A percentile compares a stretch with the other conserved stretches of the same genome.
These are phyloP conservation scores for Westerdykella aurantiaca DNA, from an alignment of 2,329 filamentous ascomycete genomes.

Conservation along the genomic window DNA sequence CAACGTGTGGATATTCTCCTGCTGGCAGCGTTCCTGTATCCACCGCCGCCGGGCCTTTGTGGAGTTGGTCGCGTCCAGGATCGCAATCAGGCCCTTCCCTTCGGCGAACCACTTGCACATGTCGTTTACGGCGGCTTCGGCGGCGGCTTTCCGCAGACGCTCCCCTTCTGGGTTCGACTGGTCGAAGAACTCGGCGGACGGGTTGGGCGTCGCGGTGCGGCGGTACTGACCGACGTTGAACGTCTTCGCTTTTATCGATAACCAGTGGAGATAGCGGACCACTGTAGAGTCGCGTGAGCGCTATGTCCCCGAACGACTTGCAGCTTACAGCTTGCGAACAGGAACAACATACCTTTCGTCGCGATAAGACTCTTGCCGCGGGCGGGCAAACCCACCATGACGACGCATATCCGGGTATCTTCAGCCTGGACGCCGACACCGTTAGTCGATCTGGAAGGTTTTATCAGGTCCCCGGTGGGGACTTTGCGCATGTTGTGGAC, in stretches of 20 bases:
- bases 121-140: constrained; percentile 84
- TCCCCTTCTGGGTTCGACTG: constrained; percentile 85
- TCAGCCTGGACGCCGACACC: constrained; percentile 79
- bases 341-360: constrained; percentile 70
- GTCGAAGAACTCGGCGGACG: constrained; percentile 92
- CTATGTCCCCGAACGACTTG: not conserved
- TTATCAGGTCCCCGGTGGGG: constrained; percentile 41
- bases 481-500: constrained; percentile 37
- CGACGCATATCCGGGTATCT: constrained; percentile 93
- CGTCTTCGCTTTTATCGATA: constrained; percentile 85
- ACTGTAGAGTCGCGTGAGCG: constrained; percentile 18
- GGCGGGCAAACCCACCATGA: constrained; percentile 96
- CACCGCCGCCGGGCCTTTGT: constrained; percentile 84
- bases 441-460: constrained; percentile 45
- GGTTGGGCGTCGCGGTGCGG: constrained; percentile 81
- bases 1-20: constrained; percentile 77
- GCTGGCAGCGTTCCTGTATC: constrained; percentile 75
- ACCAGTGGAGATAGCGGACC: constrained; percentile 85
- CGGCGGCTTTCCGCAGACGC: constrained; percentile 77
- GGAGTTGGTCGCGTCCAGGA: constrained; percentile 94
- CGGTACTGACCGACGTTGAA: constrained; percentile 98
- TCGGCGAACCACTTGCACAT: constrained; percentile 90
- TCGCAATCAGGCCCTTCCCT: constrained; percentile 75
- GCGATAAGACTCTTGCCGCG: constrained; percentile 96
- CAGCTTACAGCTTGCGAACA: not conserved